These are phyloP conservation scores for Umbellularia californica DNA, from an alignment of 164 flowering plant species.

Conservation along the genomic window DNA sequence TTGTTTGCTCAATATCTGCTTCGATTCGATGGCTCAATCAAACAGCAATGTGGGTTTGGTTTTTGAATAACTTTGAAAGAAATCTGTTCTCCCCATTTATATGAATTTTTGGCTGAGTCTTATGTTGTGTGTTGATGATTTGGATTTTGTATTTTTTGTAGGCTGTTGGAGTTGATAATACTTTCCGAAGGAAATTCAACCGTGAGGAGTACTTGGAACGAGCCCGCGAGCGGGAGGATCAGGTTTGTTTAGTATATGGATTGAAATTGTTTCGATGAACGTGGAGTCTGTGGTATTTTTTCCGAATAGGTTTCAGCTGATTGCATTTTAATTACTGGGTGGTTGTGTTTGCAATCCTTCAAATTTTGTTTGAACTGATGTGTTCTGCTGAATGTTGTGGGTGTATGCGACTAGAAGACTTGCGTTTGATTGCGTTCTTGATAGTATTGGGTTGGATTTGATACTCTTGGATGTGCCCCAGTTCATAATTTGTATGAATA, in stretches of 20 bases:
- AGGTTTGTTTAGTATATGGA: conserved; percentile 31
- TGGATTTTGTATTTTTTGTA: conserved; percentile 12
- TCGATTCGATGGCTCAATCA: conserved; percentile 34
- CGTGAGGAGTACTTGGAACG: conserved; percentile 82
- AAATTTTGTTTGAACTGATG: background rate
- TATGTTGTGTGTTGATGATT: background rate
- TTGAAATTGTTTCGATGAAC: background rate
- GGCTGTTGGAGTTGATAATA: conserved; percentile 80
- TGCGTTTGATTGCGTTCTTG: background rate
- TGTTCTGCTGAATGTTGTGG: background rate
- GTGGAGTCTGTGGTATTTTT: background rate
- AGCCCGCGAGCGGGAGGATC: conserved; percentile 75
- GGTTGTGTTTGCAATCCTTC: background rate
- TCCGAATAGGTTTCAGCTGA: background rate
- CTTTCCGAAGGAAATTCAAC: conserved; percentile 71
- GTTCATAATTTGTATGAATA: background rate
- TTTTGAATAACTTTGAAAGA: too few relatives aligned
- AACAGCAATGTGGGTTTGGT: conserved; percentile 29
- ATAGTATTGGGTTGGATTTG: background rate
- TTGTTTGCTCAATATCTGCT: background rate
- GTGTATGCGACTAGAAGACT: background rate
- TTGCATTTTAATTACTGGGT: background rate
- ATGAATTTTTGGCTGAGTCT: background rate
- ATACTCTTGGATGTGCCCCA: background rate
- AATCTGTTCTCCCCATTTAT: background rate